Conservation (phyloP, 2,329 filamentous ascomycete genomes). For the Thielaviopsis ethacetica region DNA sequence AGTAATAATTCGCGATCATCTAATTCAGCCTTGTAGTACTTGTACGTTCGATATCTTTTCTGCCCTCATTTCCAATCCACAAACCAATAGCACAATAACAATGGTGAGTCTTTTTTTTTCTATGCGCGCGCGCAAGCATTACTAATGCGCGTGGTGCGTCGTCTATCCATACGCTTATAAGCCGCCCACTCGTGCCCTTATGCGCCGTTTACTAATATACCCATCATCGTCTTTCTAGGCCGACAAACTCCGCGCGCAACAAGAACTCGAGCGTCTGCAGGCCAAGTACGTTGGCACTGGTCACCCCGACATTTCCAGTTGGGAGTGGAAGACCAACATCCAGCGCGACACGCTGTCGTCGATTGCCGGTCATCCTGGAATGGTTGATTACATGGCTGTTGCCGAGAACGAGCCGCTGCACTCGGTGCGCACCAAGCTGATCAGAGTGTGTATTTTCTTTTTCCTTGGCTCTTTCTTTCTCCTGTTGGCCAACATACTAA, state of each 20-base stretch:
- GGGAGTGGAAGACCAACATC: conserved; percentile 96
- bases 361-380: conserved; percentile 75
- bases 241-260: conserved; percentile 93
- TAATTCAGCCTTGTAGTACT: neutral
- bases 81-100: neutral
- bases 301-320: conserved; percentile 89
- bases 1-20: neutral
- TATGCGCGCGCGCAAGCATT: conserved; percentile 20
- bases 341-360: conserved; percentile 82
- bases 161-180: too few species aligned
- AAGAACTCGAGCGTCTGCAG: conserved; percentile 94
- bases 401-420: conserved; percentile 74
- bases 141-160: too few species aligned
- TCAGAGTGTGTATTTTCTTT: conserved; percentile 39
- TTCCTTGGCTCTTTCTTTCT: neutral
- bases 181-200: too few species aligned
- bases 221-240: conserved; percentile 36
- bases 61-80: neutral
- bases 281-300: conserved; percentile 92
- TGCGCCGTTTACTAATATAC: conserved; percentile 8
- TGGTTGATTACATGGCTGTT: conserved; percentile 77
- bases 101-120: conserved; percentile 14
- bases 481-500: neutral
- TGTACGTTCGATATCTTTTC: neutral
- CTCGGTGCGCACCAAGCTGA: conserved; percentile 62